phyloP scores from a whole-genome alignment of 768 basidiomycete species.

The Lactarius tabidus region DNA sequence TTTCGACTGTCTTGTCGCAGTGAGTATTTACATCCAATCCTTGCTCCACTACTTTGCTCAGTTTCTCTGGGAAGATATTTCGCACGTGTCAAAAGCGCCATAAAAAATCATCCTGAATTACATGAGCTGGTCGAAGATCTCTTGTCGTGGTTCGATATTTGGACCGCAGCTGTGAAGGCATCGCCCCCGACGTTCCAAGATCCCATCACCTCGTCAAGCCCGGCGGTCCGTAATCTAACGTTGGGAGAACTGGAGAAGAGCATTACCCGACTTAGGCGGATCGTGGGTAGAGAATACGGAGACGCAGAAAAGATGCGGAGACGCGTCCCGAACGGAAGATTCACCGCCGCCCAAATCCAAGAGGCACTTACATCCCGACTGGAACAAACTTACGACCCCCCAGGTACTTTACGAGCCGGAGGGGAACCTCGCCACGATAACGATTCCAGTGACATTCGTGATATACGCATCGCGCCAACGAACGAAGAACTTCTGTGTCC shows the following conservation, averaged over 20 bases:
- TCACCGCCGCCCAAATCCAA: slow-evolving; percentile 26
- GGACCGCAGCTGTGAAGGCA: slow-evolving; percentile 41
- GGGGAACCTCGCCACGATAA: slow-evolving; percentile 64
- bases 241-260: slow-evolving; percentile 35
- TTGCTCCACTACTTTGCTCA: not conserved
- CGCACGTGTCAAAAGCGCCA: slow-evolving; percentile 54
- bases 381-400: slow-evolving; percentile 47
- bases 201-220: slow-evolving; percentile 33
- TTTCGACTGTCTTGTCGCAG: slow-evolving; percentile 28
- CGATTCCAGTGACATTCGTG: slow-evolving; percentile 49
- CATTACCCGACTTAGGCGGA: slow-evolving; percentile 36
- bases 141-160: slow-evolving; percentile 43
- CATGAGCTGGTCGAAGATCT: slow-evolving; percentile 41
- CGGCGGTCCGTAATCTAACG: slow-evolving; percentile 37
- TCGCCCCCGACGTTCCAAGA: slow-evolving; percentile 45
- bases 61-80: slow-evolving; percentile 39
- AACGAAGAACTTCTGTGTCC: slow-evolving; percentile 55
- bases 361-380: slow-evolving; percentile 40
- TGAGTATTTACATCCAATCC: slow-evolving; percentile 7
- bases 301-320: slow-evolving; percentile 30
- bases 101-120: slow-evolving; percentile 45
- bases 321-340: not conserved
- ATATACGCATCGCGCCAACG: slow-evolving; percentile 69
- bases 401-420: slow-evolving; percentile 44
- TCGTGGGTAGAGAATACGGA: slow-evolving; percentile 49